Evolutionary conservation across 257 asterid genomes (phyloP).

Genomic region (Nicotiana undulata): DNA sequence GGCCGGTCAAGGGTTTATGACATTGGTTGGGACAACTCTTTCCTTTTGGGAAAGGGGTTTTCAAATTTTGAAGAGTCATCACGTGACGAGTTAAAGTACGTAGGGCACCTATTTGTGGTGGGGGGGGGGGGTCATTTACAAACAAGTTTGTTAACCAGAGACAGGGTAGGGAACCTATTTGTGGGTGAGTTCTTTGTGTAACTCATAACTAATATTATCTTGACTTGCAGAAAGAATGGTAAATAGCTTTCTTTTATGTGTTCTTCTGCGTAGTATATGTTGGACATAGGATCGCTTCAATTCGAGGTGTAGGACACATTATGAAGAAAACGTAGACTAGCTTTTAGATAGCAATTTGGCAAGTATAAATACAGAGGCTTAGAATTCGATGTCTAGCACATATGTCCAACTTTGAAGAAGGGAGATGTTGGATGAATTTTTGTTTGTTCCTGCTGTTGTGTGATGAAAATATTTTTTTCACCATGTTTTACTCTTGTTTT

Average conservation of each 20-base stretch:
- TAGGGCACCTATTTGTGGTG: too few relatives aligned
- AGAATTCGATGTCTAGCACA: background rate
- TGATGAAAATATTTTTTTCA: background rate
- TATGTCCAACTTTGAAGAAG: background rate
- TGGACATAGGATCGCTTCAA: background rate
- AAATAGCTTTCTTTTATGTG: background rate
- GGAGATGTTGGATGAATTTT: background rate
- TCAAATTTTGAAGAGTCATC: too few relatives aligned
- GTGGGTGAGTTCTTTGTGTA: slow-evolving; percentile 49
- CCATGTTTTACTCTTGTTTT: background rate
- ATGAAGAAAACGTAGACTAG: background rate
- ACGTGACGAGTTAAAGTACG: too few relatives aligned
- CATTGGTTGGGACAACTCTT: too few relatives aligned
- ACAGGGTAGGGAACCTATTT: too few relatives aligned
- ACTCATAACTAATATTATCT: background rate
- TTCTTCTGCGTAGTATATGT: background rate
- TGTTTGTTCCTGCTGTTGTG: background rate
- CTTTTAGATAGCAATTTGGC: background rate
- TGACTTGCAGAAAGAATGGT: background rate
- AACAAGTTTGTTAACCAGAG: too few relatives aligned
- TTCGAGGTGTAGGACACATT: background rate
- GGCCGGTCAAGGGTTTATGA: too few relatives aligned
- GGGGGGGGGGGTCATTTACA: too few relatives aligned
- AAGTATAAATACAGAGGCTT: background rate
- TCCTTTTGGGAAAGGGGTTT: too few relatives aligned